Percentiles rank a stretch among this genome's conserved stretches.
Conservation (phyloP, 331 rosid genomes). For the Rosa hybrid region DNA sequence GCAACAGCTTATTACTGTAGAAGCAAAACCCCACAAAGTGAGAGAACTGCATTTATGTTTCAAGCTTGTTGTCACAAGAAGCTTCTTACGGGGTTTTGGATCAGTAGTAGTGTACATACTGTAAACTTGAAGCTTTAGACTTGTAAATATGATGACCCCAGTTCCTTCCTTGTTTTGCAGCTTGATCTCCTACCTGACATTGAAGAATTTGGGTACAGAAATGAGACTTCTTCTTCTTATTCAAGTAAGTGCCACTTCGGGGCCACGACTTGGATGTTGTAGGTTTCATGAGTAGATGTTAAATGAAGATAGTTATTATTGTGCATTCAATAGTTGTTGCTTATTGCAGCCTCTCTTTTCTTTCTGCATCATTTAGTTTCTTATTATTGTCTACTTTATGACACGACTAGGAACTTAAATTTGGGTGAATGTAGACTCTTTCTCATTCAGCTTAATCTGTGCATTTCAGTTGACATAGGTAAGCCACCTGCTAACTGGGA, state of each 20-base stretch:
- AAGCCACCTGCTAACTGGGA: conserved; percentile 75
- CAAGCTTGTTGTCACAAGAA: background rate
- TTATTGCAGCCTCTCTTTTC: too few relatives aligned
- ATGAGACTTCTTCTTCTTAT: conserved; percentile 23
- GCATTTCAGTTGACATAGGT: conserved; percentile 42
- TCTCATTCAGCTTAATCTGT: background rate
- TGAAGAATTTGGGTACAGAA: conserved; percentile 52
- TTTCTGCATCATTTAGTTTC: background rate
- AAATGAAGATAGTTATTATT: too few relatives aligned
- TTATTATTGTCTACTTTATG: background rate
- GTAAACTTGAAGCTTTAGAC: background rate
- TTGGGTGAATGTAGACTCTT: background rate
- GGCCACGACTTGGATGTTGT: background rate
- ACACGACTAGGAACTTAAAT: background rate
- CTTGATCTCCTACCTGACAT: conserved; percentile 35
- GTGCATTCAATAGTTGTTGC: too few relatives aligned
- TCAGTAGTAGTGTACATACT: background rate
- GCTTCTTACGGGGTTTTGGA: background rate
- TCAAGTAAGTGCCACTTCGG: conserved; percentile 27
- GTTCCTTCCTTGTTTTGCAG: conserved; percentile 34
- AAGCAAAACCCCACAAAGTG: conserved; percentile 26
- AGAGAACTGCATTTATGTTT: background rate
- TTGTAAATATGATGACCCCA: background rate
- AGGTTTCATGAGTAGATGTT: background rate
- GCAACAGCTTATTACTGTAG: conserved; percentile 11